Evolutionary conservation across 2,329 filamentous ascomycete genomes (phyloP), one percentile per base, ranked within the genome.

Genomic region (Polychaeton citri): DNA sequence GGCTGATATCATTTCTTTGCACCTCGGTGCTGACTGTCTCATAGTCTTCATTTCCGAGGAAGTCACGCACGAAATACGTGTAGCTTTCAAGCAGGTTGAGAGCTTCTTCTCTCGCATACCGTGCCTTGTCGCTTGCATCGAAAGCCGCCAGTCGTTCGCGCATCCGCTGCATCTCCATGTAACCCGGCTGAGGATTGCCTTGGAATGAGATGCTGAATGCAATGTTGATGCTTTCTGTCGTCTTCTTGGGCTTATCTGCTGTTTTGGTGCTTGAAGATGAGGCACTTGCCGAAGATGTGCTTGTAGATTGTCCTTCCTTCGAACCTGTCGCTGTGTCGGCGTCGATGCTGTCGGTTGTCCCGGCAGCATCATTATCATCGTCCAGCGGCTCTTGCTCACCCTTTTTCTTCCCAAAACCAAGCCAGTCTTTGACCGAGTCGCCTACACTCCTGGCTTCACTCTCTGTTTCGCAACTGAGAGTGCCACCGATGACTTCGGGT

Each of bases 361-460:
- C 47, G 18, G 62, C 58, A 30, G 70, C 74, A 16, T 65, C 68
- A 9, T 71, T 71, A 32, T 57, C 55, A 15, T 45, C 58, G 33
- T 79, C 81, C 21, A 94, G 54, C 6, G 72, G 64, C 43, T 72
- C 70, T 60, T 94, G 81, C 38, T 88, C 82, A 28, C 24, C 24
- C 62, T 93, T 93, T 63, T 84, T 85, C 52, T 82, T 82, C 18
- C 88, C 90, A 54, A 96, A 87, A 5, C 90, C 90, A 54, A 98
- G 92, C 43, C 95, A 74, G 45, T 87, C 92, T 69, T 98, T 98
- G 46, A 96, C 84, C 30, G 85, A 87, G 52, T 94, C 88, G 33
- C 95, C 82, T 33, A 96, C 73, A 35, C 80, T 78, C 59, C 75
- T 75, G 32, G 78, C 76, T 6, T 62, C 58, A 4, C 69, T 71